Percentiles rank a stretch among this genome's conserved stretches.
phyloP scores from a whole-genome alignment of 2,329 filamentous ascomycete genomes.

The Cytospora leucostoma region DNA sequence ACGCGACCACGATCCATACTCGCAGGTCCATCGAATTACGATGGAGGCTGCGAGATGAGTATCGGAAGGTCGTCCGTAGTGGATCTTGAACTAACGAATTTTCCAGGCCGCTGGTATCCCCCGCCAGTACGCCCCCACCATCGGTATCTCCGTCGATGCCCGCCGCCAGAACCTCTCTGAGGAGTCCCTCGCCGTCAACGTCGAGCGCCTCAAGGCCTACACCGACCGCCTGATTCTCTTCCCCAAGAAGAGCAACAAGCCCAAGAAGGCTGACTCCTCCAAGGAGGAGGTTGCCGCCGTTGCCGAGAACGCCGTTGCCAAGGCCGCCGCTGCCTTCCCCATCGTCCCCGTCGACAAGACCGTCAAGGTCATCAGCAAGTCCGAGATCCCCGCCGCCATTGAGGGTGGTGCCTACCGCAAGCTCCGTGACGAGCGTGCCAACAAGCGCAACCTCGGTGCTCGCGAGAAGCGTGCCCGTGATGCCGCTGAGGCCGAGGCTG shows the following conservation, averaged over 20 bases:
- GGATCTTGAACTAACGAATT: conserved; percentile 38
- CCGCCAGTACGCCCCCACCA: conserved; percentile 89
- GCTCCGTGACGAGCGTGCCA: conserved; percentile 81
- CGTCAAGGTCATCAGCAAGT: conserved; percentile 77
- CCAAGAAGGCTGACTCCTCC: conserved; percentile 88
- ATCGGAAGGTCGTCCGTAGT: conserved; percentile 1
- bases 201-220: conserved; percentile 98
- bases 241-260: conserved; percentile 90
- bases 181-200: conserved; percentile 92
- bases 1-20: not conserved
- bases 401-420: conserved; percentile 86
- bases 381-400: conserved; percentile 70
- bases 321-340: conserved; percentile 65
- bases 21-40: no score
- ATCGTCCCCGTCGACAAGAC: conserved; percentile 68
- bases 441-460: conserved; percentile 77
- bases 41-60: not conserved
- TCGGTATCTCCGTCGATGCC: conserved; percentile 95
- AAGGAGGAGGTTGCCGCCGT: conserved; percentile 73
- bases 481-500: conserved; percentile 78
- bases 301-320: conserved; percentile 57
- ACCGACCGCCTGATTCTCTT: conserved; percentile 95
- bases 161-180: conserved; percentile 97
- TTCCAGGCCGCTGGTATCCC: conserved; percentile 88
- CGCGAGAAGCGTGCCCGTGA: conserved; percentile 93